Base-by-base conservation (phyloP, 129 eudicot genomes). In the Smallanthus sonchifolius region DNA sequence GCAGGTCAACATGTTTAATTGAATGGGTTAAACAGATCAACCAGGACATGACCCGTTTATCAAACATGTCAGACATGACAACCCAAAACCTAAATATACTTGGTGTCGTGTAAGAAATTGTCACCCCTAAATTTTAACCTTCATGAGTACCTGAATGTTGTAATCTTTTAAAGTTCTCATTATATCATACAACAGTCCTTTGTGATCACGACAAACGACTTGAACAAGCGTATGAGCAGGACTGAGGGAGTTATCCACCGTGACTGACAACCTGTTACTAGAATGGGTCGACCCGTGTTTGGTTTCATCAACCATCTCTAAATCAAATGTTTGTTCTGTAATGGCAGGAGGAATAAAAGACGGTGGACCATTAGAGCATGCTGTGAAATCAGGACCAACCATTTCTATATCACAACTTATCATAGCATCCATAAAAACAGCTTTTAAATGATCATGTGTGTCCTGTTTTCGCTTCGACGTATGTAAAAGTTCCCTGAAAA, bases 191-290 rank as follows among this genome's bases (percentile, higher is more conserved):
- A 93, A 73, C 40, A 93, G 93, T 71, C 96, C 97, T 84, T 87
- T 90, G 80, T 93, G 91, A 76, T 90, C 96, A 51, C 75, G 86
- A 70, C 98, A 90, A 80, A 88, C 80, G 17, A 93, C 88, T 82
- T 88, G 96, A 34, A 93, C 81, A 7, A 93, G 96, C 2, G 96
- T 94, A 75, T 94, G 98, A 63, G 85, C 91, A 11, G 97, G 98
- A 65, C 98, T 90, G 57, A 94, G 86, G 38, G 81, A 85, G 84
- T 94, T 91, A 75, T 94, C 98, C 76, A 94, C 83, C 6, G 83
- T 83, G 43, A 94, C 85, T 0, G 96, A 77, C 30, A 36, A 84
- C 87, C 35, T 55, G 65, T 24, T 24, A 57, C 82, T 81, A 43
- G 80, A 79, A 24, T 81, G 73, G 40, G 42, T 37, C 17, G 84